Conservation (phyloP, 176 grass and related monocot genomes). For the Aechmea fasciata region DNA sequence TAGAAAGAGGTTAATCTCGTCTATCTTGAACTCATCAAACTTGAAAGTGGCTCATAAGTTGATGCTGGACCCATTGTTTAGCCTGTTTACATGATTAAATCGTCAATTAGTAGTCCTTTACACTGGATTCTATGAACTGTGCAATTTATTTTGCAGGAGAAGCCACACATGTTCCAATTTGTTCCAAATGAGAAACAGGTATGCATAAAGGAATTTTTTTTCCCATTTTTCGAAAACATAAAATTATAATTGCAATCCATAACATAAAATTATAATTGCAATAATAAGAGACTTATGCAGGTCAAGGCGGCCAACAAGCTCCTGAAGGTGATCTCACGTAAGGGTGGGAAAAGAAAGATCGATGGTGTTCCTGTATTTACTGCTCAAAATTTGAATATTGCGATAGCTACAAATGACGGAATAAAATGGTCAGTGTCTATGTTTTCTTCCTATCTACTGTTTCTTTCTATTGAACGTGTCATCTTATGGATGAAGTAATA, state of each 20-base stretch:
- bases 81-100: no score
- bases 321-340: slow-evolving; percentile 62
- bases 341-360: slow-evolving; percentile 52
- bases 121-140: not conserved
- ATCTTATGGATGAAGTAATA: not conserved
- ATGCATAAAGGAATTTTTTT: slow-evolving; percentile 5
- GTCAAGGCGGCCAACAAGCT: slow-evolving; percentile 82
- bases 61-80: no score
- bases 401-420: slow-evolving; percentile 84
- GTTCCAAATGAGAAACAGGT: slow-evolving; percentile 94
- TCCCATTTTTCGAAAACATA: slow-evolving; percentile 18
- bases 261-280: slow-evolving; percentile 10
- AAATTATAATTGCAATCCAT: slow-evolving; percentile 11
- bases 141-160: slow-evolving; percentile 53
- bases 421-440: slow-evolving; percentile 75
- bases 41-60: no score
- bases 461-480: not conserved
- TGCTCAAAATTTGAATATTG: slow-evolving; percentile 91
- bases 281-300: slow-evolving; percentile 24
- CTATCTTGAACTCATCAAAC: no score
- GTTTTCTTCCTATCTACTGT: not conserved
- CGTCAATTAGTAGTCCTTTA: not conserved
- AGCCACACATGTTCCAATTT: slow-evolving; percentile 94
- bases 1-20: no score
- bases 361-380: slow-evolving; percentile 82